Percentiles rank a stretch among this genome's conserved stretches.
These are phyloP conservation scores for Aureobasidium sp. DNA, from an alignment of 2,329 filamentous ascomycete genomes.

Conservation along the genomic window DNA sequence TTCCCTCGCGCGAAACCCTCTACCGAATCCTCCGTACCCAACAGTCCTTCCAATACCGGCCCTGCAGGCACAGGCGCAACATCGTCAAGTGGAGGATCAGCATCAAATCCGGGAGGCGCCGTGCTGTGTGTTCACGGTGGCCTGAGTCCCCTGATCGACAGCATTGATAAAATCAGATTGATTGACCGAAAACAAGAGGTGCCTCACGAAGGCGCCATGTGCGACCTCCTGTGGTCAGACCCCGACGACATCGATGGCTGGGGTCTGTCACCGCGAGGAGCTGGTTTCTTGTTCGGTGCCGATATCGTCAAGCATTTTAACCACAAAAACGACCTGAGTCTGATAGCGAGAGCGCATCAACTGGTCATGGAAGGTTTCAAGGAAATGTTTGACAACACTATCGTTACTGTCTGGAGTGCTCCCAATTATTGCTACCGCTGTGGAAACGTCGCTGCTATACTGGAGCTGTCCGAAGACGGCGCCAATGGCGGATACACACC, in stretches of 20 bases:
- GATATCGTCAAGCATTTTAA: slow-evolving; percentile 97
- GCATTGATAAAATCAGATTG: slow-evolving; percentile 88
- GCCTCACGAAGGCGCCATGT: slow-evolving; percentile 97
- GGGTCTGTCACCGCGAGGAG: slow-evolving; percentile 87
- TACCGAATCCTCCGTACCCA: slow-evolving; percentile 23
- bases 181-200: slow-evolving; percentile 97
- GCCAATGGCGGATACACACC: slow-evolving; percentile 39
- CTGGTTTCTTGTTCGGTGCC: slow-evolving; percentile 88
- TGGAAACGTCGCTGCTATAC: slow-evolving; percentile 67
- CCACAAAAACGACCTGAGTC: slow-evolving; percentile 79
- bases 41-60: slow-evolving; percentile 38
- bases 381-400: slow-evolving; percentile 94
- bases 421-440: slow-evolving; percentile 59
- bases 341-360: slow-evolving; percentile 92
- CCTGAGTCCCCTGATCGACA: slow-evolving; percentile 81
- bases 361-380: slow-evolving; percentile 99
- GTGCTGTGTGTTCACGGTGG: slow-evolving; percentile 95
- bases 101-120: slow-evolving; percentile 62
- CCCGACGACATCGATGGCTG: slow-evolving; percentile 97
- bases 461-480: slow-evolving; percentile 84
- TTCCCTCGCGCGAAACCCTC: slow-evolving; percentile 45
- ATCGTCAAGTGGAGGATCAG: slow-evolving; percentile 50
- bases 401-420: slow-evolving; percentile 94
- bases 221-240: slow-evolving; percentile 94
- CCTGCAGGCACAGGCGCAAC: slow-evolving; percentile 74